Evolutionary conservation across 371 early-diverging fungal species (phyloP).

Genomic region (Mortierella sp.): DNA sequence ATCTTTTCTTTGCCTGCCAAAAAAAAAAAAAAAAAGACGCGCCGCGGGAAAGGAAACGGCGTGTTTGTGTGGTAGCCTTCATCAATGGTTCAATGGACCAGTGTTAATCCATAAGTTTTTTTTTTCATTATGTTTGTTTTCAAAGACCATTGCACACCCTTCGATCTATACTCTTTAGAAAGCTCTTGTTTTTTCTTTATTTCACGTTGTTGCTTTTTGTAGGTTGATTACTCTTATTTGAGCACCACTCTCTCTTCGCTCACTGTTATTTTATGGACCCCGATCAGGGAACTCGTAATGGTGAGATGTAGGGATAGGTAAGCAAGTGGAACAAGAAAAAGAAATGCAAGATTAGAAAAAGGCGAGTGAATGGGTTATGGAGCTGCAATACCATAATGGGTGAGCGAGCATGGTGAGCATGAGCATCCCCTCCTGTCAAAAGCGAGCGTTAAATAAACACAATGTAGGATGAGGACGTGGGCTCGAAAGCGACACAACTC

Average conservation of each 20-base stretch:
- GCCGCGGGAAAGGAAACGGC: not conserved
- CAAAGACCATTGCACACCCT: not conserved
- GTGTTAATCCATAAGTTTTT: no score
- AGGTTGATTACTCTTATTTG: not conserved
- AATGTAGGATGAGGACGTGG: no score
- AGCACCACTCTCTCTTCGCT: not conserved
- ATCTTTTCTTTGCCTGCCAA: not conserved
- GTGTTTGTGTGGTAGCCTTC: no score
- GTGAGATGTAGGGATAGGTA: not conserved
- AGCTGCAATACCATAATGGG: not conserved
- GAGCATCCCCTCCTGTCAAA: no score
- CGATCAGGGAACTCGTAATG: constrained; percentile 1
- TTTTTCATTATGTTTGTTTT: no score
- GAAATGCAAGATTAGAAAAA: not conserved
- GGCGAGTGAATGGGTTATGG: not conserved
- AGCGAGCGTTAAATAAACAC: no score
- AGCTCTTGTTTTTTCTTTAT: constrained; percentile 3
- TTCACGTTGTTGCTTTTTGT: not conserved
- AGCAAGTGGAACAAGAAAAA: not conserved
- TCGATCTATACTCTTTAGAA: not conserved
- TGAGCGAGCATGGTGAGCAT: not conserved
- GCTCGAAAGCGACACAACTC: no score
- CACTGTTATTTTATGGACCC: not conserved
- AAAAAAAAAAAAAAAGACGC: not conserved
- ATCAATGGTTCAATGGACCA: no score